A percentile compares a stretch with the other conserved stretches of the same genome.
phyloP scores from a whole-genome alignment of 2,329 filamentous ascomycete species.

The Aphanocladium album region DNA sequence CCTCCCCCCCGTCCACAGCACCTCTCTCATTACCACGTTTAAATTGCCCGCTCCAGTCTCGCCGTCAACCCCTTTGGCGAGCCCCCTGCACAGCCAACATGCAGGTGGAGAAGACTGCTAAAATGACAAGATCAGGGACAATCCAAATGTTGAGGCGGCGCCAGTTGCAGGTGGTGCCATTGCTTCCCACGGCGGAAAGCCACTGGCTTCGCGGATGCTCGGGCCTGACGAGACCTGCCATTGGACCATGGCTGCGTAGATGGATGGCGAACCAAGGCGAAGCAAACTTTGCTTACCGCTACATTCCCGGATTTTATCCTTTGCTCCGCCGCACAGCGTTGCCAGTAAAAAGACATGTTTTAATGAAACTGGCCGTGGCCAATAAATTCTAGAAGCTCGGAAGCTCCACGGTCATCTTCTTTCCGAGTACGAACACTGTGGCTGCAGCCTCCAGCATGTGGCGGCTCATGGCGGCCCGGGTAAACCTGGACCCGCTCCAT shows the following conservation, averaged over 20 bases:
- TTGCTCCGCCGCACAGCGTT: background rate
- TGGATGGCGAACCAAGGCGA: background rate
- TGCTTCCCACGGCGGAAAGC: background rate
- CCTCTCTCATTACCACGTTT: background rate
- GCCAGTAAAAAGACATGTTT: background rate
- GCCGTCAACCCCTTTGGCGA: background rate
- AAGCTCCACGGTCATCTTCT: background rate
- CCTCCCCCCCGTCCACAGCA: background rate
- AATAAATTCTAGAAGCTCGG: background rate
- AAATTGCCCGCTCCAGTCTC: background rate
- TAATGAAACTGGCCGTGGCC: background rate
- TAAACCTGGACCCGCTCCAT: background rate
- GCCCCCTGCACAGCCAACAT: conserved; percentile 1
- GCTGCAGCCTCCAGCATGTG: background rate
- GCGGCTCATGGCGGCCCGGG: background rate
- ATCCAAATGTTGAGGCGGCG: background rate
- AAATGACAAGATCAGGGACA: background rate
- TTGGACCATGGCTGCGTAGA: no score
- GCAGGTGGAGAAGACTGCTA: background rate
- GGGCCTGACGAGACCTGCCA: no score
- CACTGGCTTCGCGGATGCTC: background rate
- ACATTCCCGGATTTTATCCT: background rate
- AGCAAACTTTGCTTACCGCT: background rate
- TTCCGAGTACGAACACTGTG: background rate
- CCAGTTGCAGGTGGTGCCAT: background rate